These are phyloP conservation scores for Delonix regia DNA, from an alignment of 306 rosid genomes.

Conservation along the genomic window DNA sequence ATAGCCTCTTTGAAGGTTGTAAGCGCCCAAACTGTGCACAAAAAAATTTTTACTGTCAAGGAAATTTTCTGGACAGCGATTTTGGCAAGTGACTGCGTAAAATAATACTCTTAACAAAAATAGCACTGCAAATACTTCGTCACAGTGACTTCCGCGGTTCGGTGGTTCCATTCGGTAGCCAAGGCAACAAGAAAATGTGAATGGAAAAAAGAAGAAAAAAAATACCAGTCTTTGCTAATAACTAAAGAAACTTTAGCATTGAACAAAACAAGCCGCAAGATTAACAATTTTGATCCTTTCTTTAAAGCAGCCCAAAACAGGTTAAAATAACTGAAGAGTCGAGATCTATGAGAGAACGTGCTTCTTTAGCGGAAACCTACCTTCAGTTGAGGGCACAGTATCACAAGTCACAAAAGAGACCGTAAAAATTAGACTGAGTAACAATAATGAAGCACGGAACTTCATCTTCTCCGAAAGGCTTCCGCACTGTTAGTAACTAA, in stretches of 20 bases:
- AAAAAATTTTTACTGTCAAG: slow-evolving; percentile 34
- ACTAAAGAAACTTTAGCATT: not conserved
- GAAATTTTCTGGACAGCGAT: slow-evolving; percentile 8
- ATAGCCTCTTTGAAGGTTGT: slow-evolving; percentile 70
- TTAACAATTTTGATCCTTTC: slow-evolving; percentile 5
- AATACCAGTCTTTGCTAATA: not conserved
- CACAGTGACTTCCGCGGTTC: slow-evolving; percentile 21
- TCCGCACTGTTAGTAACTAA: not conserved
- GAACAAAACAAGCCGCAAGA: not conserved
- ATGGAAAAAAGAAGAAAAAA: slow-evolving; percentile 16
- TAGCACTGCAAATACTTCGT: slow-evolving; percentile 13
- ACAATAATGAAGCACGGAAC: slow-evolving; percentile 49
- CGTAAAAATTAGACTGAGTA: slow-evolving; percentile 53
- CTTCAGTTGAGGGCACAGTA: slow-evolving; percentile 65
- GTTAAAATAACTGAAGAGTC: slow-evolving; percentile 28
- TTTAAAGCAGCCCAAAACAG: slow-evolving; percentile 17
- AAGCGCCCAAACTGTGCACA: slow-evolving; percentile 70
- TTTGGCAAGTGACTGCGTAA: not conserved
- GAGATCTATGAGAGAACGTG: slow-evolving; percentile 58
- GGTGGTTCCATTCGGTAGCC: not conserved
- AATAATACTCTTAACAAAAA: slow-evolving; percentile 2
- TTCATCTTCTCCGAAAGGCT: slow-evolving; percentile 52
- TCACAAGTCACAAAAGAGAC: slow-evolving; percentile 54
- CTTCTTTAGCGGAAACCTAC: slow-evolving; percentile 41
- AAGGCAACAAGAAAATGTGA: slow-evolving; percentile 24